These are phyloP conservation scores for Phragmites australis DNA, from an alignment of 176 grass and related monocot genomes.

Conservation along the genomic window DNA sequence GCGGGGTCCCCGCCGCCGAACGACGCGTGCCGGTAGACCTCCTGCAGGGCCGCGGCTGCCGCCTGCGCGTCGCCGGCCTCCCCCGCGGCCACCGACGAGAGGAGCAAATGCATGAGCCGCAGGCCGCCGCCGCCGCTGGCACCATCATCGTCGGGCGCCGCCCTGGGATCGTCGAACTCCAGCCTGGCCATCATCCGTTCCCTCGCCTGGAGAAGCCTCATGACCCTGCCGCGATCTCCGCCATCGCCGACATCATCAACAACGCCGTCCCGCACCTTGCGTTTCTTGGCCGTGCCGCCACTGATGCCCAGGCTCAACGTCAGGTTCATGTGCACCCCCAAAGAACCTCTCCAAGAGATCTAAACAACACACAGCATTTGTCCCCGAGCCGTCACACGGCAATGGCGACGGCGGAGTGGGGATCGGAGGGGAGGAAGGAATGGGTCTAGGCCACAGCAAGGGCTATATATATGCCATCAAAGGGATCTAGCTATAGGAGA, in stretches of 20 bases:
- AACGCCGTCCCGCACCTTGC: constrained; percentile 20
- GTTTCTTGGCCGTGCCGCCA: constrained; percentile 37
- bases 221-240: constrained; percentile 15
- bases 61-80: constrained; percentile 36
- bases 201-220: constrained; percentile 46
- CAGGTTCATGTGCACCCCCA: constrained; percentile 47
- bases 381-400: neutral
- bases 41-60: constrained; percentile 46
- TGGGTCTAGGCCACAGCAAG: neutral
- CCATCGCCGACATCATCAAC: neutral
- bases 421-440: neutral
- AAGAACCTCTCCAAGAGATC: neutral
- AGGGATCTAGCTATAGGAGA: constrained; percentile 48
- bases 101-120: constrained; percentile 55
- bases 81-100: constrained; percentile 43
- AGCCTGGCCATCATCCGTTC: constrained; percentile 45
- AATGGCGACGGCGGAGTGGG: too few species aligned
- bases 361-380: neutral
- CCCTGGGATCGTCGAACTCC: neutral
- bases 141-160: neutral
- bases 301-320: constrained; percentile 51
- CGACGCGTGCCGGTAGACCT: constrained; percentile 56
- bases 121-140: neutral
- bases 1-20: constrained; percentile 51
- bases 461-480: constrained; percentile 33